These are phyloP conservation scores for Cladosporium halotolerans DNA, from an alignment of 2,329 filamentous ascomycete genomes.

Conservation along the genomic window DNA sequence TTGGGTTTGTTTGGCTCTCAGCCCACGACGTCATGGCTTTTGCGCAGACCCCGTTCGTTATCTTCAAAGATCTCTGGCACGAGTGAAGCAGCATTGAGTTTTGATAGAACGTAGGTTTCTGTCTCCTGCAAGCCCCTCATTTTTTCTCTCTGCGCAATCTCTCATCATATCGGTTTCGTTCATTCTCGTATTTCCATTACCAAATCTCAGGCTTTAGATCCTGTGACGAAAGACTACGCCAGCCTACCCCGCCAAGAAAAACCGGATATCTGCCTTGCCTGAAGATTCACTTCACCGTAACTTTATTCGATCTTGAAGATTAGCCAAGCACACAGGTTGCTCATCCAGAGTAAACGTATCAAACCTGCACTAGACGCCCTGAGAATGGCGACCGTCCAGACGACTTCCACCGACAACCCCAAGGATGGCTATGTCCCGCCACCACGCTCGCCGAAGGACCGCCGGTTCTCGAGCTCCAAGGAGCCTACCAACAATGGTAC, in stretches of 20 bases:
- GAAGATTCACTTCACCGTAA: not conserved
- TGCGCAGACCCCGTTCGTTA: too few species aligned
- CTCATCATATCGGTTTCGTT: too few species aligned
- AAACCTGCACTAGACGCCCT: not conserved
- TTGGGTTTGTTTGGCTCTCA: too few species aligned
- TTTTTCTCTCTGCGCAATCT: too few species aligned
- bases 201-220: not conserved
- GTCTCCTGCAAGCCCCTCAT: too few species aligned
- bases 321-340: too few species aligned
- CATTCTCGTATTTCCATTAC: too few species aligned
- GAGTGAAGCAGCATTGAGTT: too few species aligned
- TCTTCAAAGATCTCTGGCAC: too few species aligned
- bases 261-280: not conserved
- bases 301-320: not conserved
- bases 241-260: slow-evolving; percentile 10
- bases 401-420: slow-evolving; percentile 3
- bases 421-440: slow-evolving; percentile 2
- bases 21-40: too few species aligned
- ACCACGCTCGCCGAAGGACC: slow-evolving; percentile 13
- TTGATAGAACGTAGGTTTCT: too few species aligned
- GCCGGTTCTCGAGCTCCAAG: slow-evolving; percentile 39
- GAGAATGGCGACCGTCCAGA: slow-evolving; percentile 5
- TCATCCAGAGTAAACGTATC: too few species aligned
- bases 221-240: not conserved
- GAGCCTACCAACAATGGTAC: slow-evolving; percentile 42